Evolutionary conservation across 2,329 filamentous ascomycete species (phyloP).

Genomic region (Capronia coronata): DNA sequence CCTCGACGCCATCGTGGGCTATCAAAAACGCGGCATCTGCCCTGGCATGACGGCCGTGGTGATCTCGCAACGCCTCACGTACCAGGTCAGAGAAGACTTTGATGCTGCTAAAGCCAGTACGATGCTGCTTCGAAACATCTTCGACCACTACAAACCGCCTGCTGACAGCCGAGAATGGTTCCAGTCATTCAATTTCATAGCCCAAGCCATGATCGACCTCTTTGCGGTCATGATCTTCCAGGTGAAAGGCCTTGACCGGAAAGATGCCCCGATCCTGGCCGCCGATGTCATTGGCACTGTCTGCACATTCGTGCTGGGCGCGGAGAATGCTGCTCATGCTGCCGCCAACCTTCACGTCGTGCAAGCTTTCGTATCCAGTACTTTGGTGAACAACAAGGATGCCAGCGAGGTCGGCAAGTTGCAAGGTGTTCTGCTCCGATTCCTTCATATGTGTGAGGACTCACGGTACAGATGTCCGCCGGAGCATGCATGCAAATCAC

Average conservation of each 20-base stretch:
- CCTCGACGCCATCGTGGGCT: conserved; percentile 8
- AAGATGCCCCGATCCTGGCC: conserved; percentile 10
- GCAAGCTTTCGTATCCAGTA: conserved; percentile 13
- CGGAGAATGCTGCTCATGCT: conserved; percentile 1
- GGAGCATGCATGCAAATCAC: conserved; percentile 12
- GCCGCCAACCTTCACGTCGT: conserved; percentile 12
- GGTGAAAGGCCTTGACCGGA: not conserved
- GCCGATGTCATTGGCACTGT: conserved; percentile 14
- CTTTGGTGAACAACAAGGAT: conserved; percentile 7
- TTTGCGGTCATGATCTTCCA: conserved; percentile 8
- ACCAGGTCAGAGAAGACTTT: conserved; percentile 13
- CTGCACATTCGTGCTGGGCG: conserved; percentile 15
- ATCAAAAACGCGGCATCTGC: conserved; percentile 15
- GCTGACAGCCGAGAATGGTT: conserved; percentile 15
- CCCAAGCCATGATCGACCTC: conserved; percentile 11
- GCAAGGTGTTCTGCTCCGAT: conserved; percentile 8
- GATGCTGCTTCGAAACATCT: conserved; percentile 2
- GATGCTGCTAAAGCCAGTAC: conserved; percentile 7
- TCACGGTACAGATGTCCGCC: conserved; percentile 13
- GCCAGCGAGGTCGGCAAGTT: conserved; percentile 3
- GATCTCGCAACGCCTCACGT: conserved; percentile 16
- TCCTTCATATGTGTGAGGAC: conserved; percentile 13
- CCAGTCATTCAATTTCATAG: conserved; percentile 12
- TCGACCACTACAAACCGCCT: conserved; percentile 1
- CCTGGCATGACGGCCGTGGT: conserved; percentile 17